Evolutionary conservation across 768 basidiomycete genomes (phyloP), one percentile per base, ranked within the genome.

Genomic region (Pulveroboletus sp.): DNA sequence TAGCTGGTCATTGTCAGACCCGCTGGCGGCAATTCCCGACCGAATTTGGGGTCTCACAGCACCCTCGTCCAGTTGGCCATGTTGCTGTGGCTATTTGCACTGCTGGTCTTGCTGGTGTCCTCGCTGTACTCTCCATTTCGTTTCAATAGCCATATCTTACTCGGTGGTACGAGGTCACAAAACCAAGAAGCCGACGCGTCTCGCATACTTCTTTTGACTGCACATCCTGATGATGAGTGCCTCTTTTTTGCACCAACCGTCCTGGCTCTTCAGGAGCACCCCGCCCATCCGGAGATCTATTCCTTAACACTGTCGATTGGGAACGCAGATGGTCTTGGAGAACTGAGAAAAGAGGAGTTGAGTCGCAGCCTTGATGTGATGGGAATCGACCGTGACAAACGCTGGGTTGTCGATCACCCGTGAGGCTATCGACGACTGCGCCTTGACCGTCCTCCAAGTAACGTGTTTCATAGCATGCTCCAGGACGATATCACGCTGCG

Each of bases 141-240:
- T 27, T 59, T 51, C 36, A 65, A 68, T 41, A 56, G 33, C 45
- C 50, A 61, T 28, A 41, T 50, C 48, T 40, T 69, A 18, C 51
- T 58, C 48, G 47, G 44, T 46, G 37, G 32, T 33, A 4, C 32
- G 14, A 15, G 32, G 32, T 33, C 8, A 15, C 32, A 30, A 28
- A 35, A 11, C 24, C 47, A 43, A 27, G 35, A 49, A 24, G 13
- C 39, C 37, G 45, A 51, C 43, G 0, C 33, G 3, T 53, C 61
- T 24, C 55, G 62, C 24, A 63, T 89, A 31, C 72, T 93, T 33
- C 66, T 96, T 4, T 67, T 97, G 39, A 95, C 93, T 1, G 92
- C 93, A 26, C 93, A 97, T 64, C 93, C 93, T 3, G 93, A 96
- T 63, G 93, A 97, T 64, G 93, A 96, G 71, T 84, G 83, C 65